Evolutionary conservation across 2,329 filamentous ascomycete species (phyloP).

Genomic region (Diaporthe citrichinensis): DNA sequence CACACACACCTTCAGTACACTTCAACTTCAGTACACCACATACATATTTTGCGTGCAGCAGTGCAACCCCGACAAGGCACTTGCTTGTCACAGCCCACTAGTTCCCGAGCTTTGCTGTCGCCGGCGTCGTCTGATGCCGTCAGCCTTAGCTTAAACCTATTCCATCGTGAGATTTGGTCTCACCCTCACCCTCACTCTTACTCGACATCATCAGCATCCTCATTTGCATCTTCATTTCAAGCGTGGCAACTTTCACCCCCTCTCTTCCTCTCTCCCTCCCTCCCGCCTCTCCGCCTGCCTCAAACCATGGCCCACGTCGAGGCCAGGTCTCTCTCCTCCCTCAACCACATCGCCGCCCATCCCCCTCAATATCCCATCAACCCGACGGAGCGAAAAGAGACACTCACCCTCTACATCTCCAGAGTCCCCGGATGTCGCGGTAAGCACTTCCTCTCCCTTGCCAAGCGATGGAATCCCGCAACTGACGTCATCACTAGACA

Average conservation of each 20-base stretch:
- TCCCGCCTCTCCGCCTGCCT: too few species aligned
- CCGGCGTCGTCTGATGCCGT: not conserved
- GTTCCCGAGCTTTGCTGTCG: not conserved
- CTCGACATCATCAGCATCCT: not conserved
- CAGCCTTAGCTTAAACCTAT: not conserved
- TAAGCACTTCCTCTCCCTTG: slow-evolving; percentile 56
- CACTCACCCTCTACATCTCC: slow-evolving; percentile 90
- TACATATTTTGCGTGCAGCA: not conserved
- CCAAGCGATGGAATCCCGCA: slow-evolving; percentile 8
- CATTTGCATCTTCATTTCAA: not conserved
- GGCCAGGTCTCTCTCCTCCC: slow-evolving; percentile 84
- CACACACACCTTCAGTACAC: not conserved
- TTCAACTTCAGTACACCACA: not conserved
- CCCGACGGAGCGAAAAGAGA: slow-evolving; percentile 76
- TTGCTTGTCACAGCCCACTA: not conserved
- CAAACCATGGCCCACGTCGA: slow-evolving; percentile 66
- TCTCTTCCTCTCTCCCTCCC: not conserved
- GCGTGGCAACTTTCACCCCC: not conserved
- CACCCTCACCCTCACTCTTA: not conserved
- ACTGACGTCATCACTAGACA: slow-evolving; percentile 68
- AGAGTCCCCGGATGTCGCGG: slow-evolving; percentile 92
- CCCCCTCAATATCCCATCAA: slow-evolving; percentile 89
- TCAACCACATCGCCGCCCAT: slow-evolving; percentile 86
- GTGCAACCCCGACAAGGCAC: not conserved
- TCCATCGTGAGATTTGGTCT: not conserved